phyloP scores from a whole-genome alignment of 148 eudicot genomes.

The Mesembryanthemum crystallinum region DNA sequence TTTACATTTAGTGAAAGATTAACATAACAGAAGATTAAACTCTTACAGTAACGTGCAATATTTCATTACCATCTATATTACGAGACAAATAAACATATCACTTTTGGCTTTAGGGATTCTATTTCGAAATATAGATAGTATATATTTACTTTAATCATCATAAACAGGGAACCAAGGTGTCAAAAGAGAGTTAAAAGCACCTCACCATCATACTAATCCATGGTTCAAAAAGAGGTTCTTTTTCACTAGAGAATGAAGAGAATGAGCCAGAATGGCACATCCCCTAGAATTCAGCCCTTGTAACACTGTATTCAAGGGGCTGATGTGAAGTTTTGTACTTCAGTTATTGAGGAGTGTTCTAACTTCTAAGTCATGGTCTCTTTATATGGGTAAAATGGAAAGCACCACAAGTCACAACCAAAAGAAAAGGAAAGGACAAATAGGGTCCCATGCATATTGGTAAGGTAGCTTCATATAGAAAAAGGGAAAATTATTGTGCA shows the following conservation, averaged over 20 bases:
- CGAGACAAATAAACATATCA: too few species aligned
- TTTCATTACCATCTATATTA: too few species aligned
- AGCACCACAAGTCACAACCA: conserved; percentile 11
- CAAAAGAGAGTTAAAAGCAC: not conserved
- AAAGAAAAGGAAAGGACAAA: conserved; percentile 11
- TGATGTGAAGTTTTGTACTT: conserved; percentile 13
- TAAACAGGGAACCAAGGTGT: too few species aligned
- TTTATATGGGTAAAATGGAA: conserved; percentile 19
- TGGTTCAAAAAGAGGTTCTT: conserved; percentile 5
- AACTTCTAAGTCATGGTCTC: not conserved
- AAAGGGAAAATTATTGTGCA: not conserved
- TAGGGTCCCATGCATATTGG: conserved; percentile 13
- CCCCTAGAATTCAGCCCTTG: conserved; percentile 26
- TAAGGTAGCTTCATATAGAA: not conserved
- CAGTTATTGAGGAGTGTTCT: conserved; percentile 21
- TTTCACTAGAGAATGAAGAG: not conserved
- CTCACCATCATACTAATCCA: not conserved
- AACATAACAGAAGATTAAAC: too few species aligned
- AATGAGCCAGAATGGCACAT: conserved; percentile 6
- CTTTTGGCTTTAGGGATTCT: too few species aligned
- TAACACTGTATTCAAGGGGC: conserved; percentile 5
- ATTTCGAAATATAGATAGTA: too few species aligned
- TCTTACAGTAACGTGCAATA: too few species aligned
- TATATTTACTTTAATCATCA: too few species aligned
- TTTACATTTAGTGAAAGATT: too few species aligned